Conservation (phyloP, 352 stramenopile species). For the Pythium aristosporum region DNA sequence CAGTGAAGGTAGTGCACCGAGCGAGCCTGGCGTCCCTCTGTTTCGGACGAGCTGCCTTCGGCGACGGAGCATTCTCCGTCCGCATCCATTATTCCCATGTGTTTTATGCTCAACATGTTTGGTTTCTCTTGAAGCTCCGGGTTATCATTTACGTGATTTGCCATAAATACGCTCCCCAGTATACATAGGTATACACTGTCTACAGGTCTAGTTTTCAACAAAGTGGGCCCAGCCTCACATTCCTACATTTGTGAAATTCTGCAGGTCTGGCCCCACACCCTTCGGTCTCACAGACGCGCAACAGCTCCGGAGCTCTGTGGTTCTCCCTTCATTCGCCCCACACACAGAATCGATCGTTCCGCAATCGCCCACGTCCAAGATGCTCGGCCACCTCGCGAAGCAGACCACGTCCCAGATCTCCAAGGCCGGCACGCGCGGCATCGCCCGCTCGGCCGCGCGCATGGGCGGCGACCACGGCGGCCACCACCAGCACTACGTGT, state of each 20-base stretch:
- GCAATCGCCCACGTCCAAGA: slow-evolving; percentile 19
- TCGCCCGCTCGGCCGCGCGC: slow-evolving; percentile 75
- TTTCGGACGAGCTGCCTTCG: too few species aligned
- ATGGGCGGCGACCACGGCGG: slow-evolving; percentile 65
- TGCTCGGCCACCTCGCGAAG: slow-evolving; percentile 72
- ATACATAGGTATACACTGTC: background rate
- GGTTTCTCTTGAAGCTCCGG: too few species aligned
- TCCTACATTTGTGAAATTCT: slow-evolving; percentile 26
- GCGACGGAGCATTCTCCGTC: too few species aligned
- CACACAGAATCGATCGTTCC: slow-evolving; percentile 20
- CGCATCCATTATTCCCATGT: too few species aligned
- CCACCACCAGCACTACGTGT: slow-evolving; percentile 86
- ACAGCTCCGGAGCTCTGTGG: background rate
- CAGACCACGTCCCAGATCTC: slow-evolving; percentile 62
- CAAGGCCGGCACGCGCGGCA: slow-evolving; percentile 55
- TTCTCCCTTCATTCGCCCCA: slow-evolving; percentile 5
- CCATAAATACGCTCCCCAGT: too few species aligned
- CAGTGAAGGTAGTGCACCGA: slow-evolving; percentile 12
- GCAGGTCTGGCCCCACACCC: slow-evolving; percentile 16
- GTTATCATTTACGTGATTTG: too few species aligned
- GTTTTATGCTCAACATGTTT: too few species aligned
- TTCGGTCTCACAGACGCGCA: slow-evolving; percentile 26
- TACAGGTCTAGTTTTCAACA: background rate
- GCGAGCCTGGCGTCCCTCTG: background rate
- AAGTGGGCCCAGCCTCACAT: background rate